Percentiles rank a stretch among this genome's conserved stretches.
These are phyloP conservation scores for Candida palmyrensis DNA, from an alignment of 805 yeast genomes.

Conservation along the genomic window DNA sequence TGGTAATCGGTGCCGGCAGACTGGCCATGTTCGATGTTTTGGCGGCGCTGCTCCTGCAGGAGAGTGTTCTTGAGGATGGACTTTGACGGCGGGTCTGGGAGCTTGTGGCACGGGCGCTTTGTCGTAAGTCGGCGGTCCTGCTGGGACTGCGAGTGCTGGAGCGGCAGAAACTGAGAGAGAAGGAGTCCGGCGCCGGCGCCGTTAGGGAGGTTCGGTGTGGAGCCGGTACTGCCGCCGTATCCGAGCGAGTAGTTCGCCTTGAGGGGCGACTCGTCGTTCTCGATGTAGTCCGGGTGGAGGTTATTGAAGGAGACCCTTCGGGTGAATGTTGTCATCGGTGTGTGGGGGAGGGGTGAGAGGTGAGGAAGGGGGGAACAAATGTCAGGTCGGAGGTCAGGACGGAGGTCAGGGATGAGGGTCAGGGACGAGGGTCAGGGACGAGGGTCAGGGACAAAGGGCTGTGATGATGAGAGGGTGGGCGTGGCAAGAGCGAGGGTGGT, in stretches of 20 bases:
- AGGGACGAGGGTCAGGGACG: too few species aligned
- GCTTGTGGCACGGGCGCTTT: constrained; percentile 8
- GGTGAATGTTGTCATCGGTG: constrained; percentile 16
- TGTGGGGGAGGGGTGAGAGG: background rate
- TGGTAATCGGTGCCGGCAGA: constrained; percentile 13
- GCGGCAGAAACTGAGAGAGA: constrained; percentile 2
- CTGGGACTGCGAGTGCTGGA: background rate
- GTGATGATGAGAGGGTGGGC: too few species aligned
- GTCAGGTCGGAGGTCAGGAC: too few species aligned
- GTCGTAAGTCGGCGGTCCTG: too few species aligned
- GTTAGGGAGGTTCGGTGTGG: background rate
- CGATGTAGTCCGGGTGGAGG: constrained; percentile 25
- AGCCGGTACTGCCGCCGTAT: constrained; percentile 2
- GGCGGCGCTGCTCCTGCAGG: constrained; percentile 19
- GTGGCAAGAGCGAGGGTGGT: too few species aligned
- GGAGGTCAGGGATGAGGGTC: too few species aligned
- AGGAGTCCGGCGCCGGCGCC: background rate
- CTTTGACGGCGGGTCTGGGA: constrained; percentile 29
- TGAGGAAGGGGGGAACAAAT: background rate
- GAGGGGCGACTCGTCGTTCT: constrained; percentile 6
- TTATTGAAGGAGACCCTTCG: constrained; percentile 44
- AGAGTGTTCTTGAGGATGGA: constrained; percentile 37
- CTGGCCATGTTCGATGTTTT: constrained; percentile 11
- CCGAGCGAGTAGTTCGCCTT: constrained; percentile 2
- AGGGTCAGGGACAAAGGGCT: too few species aligned